Conservation (phyloP, 2,329 filamentous ascomycete species). For the Scedosporium aurantiacum region DNA sequence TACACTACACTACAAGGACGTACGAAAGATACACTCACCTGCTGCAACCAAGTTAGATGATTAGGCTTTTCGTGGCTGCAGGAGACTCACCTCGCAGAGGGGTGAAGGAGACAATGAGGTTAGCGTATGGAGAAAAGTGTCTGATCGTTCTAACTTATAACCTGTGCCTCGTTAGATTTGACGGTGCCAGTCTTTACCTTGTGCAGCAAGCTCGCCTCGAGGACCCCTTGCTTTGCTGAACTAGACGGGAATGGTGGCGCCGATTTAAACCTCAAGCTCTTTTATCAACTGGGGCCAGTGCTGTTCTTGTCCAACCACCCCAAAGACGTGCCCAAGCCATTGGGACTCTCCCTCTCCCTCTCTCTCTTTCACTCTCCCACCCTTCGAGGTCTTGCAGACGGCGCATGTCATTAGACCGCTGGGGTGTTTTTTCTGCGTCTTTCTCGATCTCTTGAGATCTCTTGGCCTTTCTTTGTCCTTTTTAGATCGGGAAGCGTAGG, state of each 20-base stretch:
- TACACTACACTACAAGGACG: no score
- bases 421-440: neutral
- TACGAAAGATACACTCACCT: neutral
- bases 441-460: neutral
- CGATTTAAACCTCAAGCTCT: neutral
- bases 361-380: neutral
- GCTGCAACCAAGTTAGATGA: neutral
- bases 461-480: neutral
- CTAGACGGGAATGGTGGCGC: neutral
- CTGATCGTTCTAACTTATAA: neutral
- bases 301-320: neutral
- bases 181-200: neutral
- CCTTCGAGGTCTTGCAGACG: neutral
- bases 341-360: neutral
- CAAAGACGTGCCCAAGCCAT: neutral
- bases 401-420: neutral
- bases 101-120: neutral
- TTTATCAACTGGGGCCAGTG: neutral
- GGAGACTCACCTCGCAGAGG: neutral
- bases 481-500: neutral
- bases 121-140: neutral
- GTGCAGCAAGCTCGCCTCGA: neutral
- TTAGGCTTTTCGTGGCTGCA: neutral
- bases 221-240: neutral
- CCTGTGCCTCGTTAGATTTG: neutral